Conservation (phyloP, 1,139 yeast species). For the Sugiyamaella pinicola region DNA sequence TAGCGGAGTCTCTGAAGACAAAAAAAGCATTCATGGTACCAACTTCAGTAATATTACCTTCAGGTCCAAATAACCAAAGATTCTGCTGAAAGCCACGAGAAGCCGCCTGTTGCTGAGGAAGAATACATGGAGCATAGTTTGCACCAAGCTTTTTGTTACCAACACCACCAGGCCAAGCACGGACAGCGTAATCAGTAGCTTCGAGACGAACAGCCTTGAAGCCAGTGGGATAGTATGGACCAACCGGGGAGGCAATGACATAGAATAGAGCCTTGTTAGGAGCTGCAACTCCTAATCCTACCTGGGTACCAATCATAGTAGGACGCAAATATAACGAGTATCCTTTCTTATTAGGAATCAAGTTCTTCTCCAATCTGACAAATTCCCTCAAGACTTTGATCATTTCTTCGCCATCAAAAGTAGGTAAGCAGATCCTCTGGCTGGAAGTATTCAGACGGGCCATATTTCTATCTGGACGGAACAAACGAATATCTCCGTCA, state of each 20-base stretch:
- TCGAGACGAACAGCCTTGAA: conserved; percentile 92
- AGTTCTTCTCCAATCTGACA: conserved; percentile 67
- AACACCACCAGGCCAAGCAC: conserved; percentile 99
- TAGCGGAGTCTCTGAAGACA: conserved; percentile 65
- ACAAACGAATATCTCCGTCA: conserved; percentile 68
- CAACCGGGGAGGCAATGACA: conserved; percentile 93
- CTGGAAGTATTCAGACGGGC: conserved; percentile 87
- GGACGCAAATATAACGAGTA: conserved; percentile 93
- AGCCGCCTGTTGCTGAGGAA: conserved; percentile 88
- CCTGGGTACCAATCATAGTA: conserved; percentile 88
- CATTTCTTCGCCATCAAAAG: conserved; percentile 76
- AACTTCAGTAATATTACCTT: conserved; percentile 88
- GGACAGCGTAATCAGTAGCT: conserved; percentile 91
- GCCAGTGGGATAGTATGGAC: conserved; percentile 84
- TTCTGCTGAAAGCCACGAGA: conserved; percentile 89
- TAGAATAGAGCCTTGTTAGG: conserved; percentile 81
- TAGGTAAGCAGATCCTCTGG: conserved; percentile 81
- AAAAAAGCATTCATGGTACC: conserved; percentile 97
- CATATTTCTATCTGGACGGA: conserved; percentile 93
- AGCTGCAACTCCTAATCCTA: conserved; percentile 77
- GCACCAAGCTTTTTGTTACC: conserved; percentile 97
- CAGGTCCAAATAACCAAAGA: conserved; percentile 93
- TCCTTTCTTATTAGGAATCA: conserved; percentile 83
- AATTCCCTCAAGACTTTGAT: conserved; percentile 73
- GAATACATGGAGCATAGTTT: conserved; percentile 92